A percentile compares a stretch with the other conserved stretches of the same genome.
Conservation (phyloP, 139 green algal species). For the Chloropicon primus region DNA sequence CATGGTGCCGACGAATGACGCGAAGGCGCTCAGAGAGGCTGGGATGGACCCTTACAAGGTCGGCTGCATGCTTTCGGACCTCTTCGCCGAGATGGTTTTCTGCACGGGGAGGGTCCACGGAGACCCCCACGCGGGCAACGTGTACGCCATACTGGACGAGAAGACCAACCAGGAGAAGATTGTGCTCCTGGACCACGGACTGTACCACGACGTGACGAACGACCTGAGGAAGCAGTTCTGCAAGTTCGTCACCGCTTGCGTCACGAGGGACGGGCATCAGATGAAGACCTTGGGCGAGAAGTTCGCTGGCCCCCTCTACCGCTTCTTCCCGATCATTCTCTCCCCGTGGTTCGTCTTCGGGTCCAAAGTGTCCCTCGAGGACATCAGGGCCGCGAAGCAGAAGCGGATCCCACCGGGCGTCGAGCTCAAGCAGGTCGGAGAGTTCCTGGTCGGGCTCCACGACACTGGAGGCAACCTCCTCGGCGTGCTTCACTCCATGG, state of each 20-base stretch:
- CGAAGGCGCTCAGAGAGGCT: conserved; percentile 21
- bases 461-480: not conserved
- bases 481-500: not conserved
- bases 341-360: not conserved
- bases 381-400: not conserved
- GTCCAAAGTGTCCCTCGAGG: not conserved
- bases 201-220: conserved; percentile 50
- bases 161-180: conserved; percentile 37
- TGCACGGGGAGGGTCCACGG: conserved; percentile 61
- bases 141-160: conserved; percentile 45
- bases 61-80: conserved; percentile 46
- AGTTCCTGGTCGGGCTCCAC: not conserved
- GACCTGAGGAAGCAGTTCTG: conserved; percentile 24
- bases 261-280: not conserved
- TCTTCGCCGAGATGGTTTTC: conserved; percentile 75
- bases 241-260: not conserved
- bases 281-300: not conserved
- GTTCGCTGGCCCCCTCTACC: not conserved
- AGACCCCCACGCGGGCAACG: conserved; percentile 70
- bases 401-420: not conserved
- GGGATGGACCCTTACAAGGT: conserved; percentile 32
- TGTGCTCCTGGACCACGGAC: conserved; percentile 75
- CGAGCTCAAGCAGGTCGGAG: not conserved
- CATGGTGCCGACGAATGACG: conserved; percentile 49
- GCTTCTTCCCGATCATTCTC: not conserved